Base-by-base conservation (phyloP, 139 green algal genomes). In the Chlorella sp. region DNA sequence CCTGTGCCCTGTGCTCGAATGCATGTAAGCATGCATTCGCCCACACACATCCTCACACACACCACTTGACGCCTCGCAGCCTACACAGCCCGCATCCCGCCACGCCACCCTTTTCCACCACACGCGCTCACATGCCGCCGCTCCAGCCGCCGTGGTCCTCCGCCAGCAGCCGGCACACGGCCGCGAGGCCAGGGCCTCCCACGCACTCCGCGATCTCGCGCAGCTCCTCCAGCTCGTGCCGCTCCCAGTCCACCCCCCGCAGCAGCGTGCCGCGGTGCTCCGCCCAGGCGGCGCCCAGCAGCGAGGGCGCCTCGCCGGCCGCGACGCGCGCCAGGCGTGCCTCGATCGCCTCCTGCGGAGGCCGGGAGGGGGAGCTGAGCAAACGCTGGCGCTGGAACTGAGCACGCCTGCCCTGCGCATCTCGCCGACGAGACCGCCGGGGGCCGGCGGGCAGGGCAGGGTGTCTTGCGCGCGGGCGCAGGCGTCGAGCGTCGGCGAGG, bases 181-280 rank as follows among this genome's bases (percentile, higher is more conserved):
- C 87, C 3, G 91, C 88, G 36, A 98, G 80, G 12, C 85, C 85
- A 9, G 78, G 50, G 11, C 84, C 83, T 0, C 92, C 90, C 12
- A 97, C 73, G 80, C 93, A 97, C 66, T 80, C 50, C 29, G 75
- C 83, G 41, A 98, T 90, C 8, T 87, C 76, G 42, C 81, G 65
- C 75, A 98, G 79, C 23, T 93, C 79, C 9, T 85, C 64, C 43
- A 95, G 75, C 15, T 27, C 53, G 62, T 86, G 83, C 1, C 87
- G 79, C 12, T 92, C 84, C 93, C 93, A 97, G 77, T 79, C 87
- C 14, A 97, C 77, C 25, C 92, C 92, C 2, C 72, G 73, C 27
- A 75, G 88, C 81, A 86, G 67, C 33, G 50, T 56, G 27, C 90
- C 91, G 17, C 73, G 14, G 63, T 95, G 77, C 29, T 46, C 45